Percentiles rank a stretch among this genome's conserved stretches.
Conservation (phyloP, 78 protist species). For the Speleostelium caveatum region DNA sequence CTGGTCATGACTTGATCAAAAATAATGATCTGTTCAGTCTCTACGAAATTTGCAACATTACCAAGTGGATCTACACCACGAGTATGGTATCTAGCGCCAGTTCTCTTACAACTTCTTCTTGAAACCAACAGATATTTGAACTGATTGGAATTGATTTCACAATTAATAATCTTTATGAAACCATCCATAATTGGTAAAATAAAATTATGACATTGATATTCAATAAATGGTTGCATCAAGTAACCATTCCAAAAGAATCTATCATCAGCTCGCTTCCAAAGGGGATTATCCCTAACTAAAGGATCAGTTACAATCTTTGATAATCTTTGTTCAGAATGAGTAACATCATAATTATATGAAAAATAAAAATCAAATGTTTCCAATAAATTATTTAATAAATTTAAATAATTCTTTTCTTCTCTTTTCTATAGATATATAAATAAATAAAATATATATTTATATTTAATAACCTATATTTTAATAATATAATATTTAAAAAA, state of each 20-base stretch:
- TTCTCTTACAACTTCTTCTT: slow-evolving; percentile 76
- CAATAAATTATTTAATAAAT: slow-evolving; percentile 39
- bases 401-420: slow-evolving; percentile 75
- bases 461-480: neutral
- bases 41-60: slow-evolving; percentile 84
- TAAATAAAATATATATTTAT: neutral
- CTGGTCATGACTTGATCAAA: slow-evolving; percentile 57
- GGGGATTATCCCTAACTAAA: neutral
- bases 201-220: slow-evolving; percentile 39
- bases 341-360: slow-evolving; percentile 72
- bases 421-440: slow-evolving; percentile 11
- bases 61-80: slow-evolving; percentile 84
- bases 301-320: slow-evolving; percentile 14
- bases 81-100: slow-evolving; percentile 78
- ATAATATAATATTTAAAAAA: neutral
- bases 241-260: slow-evolving; percentile 75
- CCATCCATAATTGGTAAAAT: slow-evolving; percentile 83
- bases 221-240: slow-evolving; percentile 41
- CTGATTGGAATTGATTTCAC: slow-evolving; percentile 62
- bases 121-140: slow-evolving; percentile 67
- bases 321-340: slow-evolving; percentile 62
- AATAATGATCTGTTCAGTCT: slow-evolving; percentile 78
- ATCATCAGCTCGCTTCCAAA: slow-evolving; percentile 49
- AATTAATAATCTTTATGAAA: slow-evolving; percentile 53
- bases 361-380: slow-evolving; percentile 75